phyloP scores from a whole-genome alignment of 164 flowering plant species.

The Amborella trichopoda region DNA sequence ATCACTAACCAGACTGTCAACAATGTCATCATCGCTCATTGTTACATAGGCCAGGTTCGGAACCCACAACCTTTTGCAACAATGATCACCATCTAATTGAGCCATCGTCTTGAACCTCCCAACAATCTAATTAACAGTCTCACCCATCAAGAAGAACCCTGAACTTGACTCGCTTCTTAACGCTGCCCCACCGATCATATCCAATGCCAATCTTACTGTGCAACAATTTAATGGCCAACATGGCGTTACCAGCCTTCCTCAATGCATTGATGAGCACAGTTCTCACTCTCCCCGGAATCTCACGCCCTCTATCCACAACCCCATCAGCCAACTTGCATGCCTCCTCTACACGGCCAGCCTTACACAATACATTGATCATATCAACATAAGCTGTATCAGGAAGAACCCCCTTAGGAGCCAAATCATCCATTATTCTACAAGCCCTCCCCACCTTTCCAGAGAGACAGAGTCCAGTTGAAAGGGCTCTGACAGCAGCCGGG shows the following conservation, averaged over 20 bases:
- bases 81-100: no score
- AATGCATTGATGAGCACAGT: slow-evolving; percentile 82
- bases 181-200: slow-evolving; percentile 68
- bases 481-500: slow-evolving; percentile 74
- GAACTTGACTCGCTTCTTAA: slow-evolving; percentile 79
- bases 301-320: slow-evolving; percentile 81
- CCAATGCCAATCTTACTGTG: slow-evolving; percentile 94
- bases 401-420: slow-evolving; percentile 68
- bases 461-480: slow-evolving; percentile 85
- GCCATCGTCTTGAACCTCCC: no score
- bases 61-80: no score
- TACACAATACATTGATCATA: slow-evolving; percentile 79
- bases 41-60: no score
- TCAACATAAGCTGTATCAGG: slow-evolving; percentile 78
- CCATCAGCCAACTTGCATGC: slow-evolving; percentile 98
- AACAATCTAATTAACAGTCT: no score
- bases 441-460: slow-evolving; percentile 84
- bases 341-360: slow-evolving; percentile 64
- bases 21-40: no score
- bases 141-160: slow-evolving; percentile 39
- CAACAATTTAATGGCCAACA: slow-evolving; percentile 79
- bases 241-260: slow-evolving; percentile 84
- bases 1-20: no score
- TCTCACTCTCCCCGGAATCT: slow-evolving; percentile 76
- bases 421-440: slow-evolving; percentile 55